These are phyloP conservation scores for Penicillium olsonii DNA, from an alignment of 2,329 filamentous ascomycete species.

Conservation along the genomic window DNA sequence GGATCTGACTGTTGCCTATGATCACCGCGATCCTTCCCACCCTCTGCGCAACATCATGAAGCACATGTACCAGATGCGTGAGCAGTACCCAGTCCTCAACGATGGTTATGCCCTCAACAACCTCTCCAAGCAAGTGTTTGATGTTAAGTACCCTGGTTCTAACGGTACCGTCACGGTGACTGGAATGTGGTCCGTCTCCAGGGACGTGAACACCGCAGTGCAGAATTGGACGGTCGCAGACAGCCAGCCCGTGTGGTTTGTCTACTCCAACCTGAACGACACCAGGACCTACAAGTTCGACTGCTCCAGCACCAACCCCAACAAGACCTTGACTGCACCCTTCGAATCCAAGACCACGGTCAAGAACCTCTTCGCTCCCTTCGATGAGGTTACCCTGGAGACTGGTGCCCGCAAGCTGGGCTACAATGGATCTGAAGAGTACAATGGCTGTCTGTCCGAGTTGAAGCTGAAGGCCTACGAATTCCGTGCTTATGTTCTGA, in stretches of 20 bases:
- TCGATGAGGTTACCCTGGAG: constrained; percentile 55
- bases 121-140: constrained; percentile 57
- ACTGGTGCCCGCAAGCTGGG: constrained; percentile 48
- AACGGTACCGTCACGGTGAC: constrained; percentile 55
- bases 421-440: constrained; percentile 48
- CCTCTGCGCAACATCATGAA: constrained; percentile 63
- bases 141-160: constrained; percentile 56
- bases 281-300: constrained; percentile 58
- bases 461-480: constrained; percentile 59
- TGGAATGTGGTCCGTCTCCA: constrained; percentile 61
- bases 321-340: constrained; percentile 56
- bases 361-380: constrained; percentile 64
- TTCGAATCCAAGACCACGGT: constrained; percentile 57
- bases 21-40: constrained; percentile 64
- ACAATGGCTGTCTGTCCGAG: constrained; percentile 57
- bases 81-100: constrained; percentile 60
- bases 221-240: constrained; percentile 49
- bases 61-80: constrained; percentile 61
- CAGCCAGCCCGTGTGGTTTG: constrained; percentile 48
- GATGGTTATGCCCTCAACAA: constrained; percentile 58
- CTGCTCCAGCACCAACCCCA: constrained; percentile 50
- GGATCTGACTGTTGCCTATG: constrained; percentile 57
- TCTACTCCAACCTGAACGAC: constrained; percentile 49
- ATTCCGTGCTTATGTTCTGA: constrained; percentile 62
- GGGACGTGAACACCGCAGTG: constrained; percentile 49